A percentile compares a stretch with the other conserved stretches of the same genome.
phyloP scores from a whole-genome alignment of 73 alveolate species.

The Uronychia setigera region DNA sequence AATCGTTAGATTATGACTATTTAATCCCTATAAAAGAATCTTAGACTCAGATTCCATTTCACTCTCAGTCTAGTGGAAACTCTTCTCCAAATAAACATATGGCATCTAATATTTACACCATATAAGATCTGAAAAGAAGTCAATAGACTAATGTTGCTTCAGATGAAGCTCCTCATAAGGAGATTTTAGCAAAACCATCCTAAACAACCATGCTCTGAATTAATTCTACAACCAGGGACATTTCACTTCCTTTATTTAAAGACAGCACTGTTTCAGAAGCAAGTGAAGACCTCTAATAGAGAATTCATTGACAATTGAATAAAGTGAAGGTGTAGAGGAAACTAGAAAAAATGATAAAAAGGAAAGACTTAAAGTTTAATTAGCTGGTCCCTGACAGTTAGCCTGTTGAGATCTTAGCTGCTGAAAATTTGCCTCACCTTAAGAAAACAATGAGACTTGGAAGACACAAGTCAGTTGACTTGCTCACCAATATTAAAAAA shows the following conservation, averaged over 20 bases:
- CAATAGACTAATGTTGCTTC: not conserved
- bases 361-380: not conserved
- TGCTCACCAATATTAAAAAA: no score
- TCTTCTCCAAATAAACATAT: no score
- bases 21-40: not conserved
- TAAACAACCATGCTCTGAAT: no score
- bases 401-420: no score
- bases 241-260: not conserved
- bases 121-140: no score
- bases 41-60: no score
- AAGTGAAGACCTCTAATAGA: not conserved
- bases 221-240: no score
- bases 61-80: no score
- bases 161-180: not conserved
- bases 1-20: no score
- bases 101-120: no score
- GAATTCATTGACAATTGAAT: not conserved
- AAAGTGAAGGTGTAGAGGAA: not conserved
- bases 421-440: not conserved
- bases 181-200: not conserved
- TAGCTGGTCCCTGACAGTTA: not conserved
- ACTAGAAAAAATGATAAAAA: not conserved
- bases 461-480: not conserved
- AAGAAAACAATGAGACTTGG: not conserved
- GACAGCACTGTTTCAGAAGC: not conserved